Percentiles rank a stretch among this genome's conserved stretches.
Conservation (phyloP, 2,329 filamentous ascomycete genomes). For the Apiospora kogelbergensis region DNA sequence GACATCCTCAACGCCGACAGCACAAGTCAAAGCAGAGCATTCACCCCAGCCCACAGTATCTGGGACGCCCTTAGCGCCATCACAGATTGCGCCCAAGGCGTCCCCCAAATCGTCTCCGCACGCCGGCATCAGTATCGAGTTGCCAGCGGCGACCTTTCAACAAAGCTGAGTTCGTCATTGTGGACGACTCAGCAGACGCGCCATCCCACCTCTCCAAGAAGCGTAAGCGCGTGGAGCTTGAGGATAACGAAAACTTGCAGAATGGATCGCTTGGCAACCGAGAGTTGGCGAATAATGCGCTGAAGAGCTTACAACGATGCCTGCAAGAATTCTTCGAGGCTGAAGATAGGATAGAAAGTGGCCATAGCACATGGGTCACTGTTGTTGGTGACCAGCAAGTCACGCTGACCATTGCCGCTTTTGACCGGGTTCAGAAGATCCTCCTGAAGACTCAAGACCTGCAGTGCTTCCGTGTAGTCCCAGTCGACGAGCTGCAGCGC, state of each 20-base stretch:
- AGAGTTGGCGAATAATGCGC: slow-evolving; percentile 74
- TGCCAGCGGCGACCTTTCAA: slow-evolving; percentile 44
- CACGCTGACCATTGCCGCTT: slow-evolving; percentile 64
- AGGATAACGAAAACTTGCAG: slow-evolving; percentile 56
- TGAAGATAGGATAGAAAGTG: slow-evolving; percentile 65
- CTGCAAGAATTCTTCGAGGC: slow-evolving; percentile 74
- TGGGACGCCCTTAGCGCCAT: background rate
- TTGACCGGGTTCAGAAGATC: slow-evolving; percentile 70
- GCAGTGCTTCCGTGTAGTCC: slow-evolving; percentile 67
- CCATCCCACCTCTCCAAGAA: slow-evolving; percentile 54
- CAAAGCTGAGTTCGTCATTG: slow-evolving; percentile 52
- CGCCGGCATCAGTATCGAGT: slow-evolving; percentile 46
- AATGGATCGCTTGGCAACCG: slow-evolving; percentile 73
- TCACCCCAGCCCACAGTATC: background rate
- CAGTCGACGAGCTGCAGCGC: slow-evolving; percentile 71
- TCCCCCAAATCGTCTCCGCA: background rate
- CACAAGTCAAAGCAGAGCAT: background rate
- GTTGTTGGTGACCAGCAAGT: slow-evolving; percentile 60
- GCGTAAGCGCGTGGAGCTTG: slow-evolving; percentile 48
- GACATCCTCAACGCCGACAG: background rate
- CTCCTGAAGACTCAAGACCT: slow-evolving; percentile 72
- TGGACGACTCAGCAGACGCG: slow-evolving; percentile 46
- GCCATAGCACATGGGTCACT: slow-evolving; percentile 57
- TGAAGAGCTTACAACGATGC: slow-evolving; percentile 68
- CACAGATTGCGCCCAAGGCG: background rate